Evolutionary conservation across 768 basidiomycete species (phyloP).

Genomic region (Vararia minispora): DNA sequence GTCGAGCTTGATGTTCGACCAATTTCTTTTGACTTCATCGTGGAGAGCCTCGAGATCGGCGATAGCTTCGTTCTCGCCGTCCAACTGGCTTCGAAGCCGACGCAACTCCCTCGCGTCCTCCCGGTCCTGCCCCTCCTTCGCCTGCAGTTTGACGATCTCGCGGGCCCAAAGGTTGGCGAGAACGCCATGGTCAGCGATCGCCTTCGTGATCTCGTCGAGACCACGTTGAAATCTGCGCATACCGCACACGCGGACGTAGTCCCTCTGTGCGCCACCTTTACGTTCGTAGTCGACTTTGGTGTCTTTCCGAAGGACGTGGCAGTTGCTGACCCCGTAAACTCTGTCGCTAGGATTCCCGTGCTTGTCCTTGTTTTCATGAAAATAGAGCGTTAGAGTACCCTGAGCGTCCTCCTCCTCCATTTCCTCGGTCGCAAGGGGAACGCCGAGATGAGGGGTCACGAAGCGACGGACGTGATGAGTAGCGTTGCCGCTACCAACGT

Average conservation of each 20-base stretch:
- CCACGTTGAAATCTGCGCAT: conserved; percentile 15
- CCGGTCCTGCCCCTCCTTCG: too few relatives aligned
- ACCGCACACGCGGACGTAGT: conserved; percentile 12
- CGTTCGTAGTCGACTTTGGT: too few relatives aligned
- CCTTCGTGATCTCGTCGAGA: conserved; percentile 18
- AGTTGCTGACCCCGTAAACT: too few relatives aligned
- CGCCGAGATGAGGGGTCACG: not conserved
- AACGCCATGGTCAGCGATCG: conserved; percentile 7
- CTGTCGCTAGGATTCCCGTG: too few relatives aligned
- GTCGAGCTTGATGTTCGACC: conserved; percentile 7
- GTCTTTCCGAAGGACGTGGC: too few relatives aligned
- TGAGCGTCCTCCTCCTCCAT: not conserved
- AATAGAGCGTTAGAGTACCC: conserved; percentile 1
- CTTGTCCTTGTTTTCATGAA: conserved; percentile 19
- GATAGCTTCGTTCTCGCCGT: conserved; percentile 11
- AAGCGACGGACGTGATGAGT: conserved; percentile 5
- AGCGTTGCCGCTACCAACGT: conserved; percentile 9
- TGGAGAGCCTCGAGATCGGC: conserved; percentile 9
- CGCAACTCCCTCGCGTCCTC: too few relatives aligned
- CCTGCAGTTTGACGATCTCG: conserved; percentile 18
- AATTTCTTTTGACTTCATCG: conserved; percentile 8
- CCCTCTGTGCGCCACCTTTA: conserved; percentile 12
- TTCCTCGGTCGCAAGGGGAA: conserved; percentile 1
- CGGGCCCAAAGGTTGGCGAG: conserved; percentile 13
- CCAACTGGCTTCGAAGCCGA: too few relatives aligned